Percentiles rank a stretch among this genome's conserved stretches.
Conservation (phyloP, 129 eudicot species). For the Lactuca sativa region DNA sequence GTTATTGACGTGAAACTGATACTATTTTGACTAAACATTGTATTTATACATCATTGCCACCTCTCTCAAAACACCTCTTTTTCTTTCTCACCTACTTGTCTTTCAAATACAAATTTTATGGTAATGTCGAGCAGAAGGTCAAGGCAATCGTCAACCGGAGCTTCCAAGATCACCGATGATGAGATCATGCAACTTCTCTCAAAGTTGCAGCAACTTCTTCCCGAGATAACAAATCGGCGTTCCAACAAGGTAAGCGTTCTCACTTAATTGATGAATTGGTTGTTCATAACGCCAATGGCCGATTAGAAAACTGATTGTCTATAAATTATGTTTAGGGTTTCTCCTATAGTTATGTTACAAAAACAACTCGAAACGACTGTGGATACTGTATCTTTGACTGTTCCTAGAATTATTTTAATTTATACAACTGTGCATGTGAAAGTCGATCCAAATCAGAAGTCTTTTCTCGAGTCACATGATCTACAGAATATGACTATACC, state of each 20-base stretch:
- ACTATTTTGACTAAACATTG: constrained; percentile 4
- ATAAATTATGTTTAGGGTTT: too few relatives aligned
- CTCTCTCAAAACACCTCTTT: constrained; percentile 12
- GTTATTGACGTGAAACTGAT: background rate
- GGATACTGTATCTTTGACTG: background rate
- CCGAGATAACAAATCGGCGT: constrained; percentile 75
- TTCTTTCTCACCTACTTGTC: background rate
- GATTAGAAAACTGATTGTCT: too few relatives aligned
- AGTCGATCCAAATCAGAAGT: constrained; percentile 8
- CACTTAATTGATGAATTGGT: too few relatives aligned
- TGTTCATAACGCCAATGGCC: too few relatives aligned
- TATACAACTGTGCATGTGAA: constrained; percentile 6
- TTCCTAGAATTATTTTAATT: background rate
- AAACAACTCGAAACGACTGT: background rate
- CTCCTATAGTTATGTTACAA: background rate
- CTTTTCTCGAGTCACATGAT: constrained; percentile 31
- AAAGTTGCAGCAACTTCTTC: constrained; percentile 75
- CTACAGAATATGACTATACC: constrained; percentile 12
- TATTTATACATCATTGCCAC: constrained; percentile 17
- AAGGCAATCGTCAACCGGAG: constrained; percentile 45
- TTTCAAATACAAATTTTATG: background rate
- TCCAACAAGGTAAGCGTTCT: constrained; percentile 59
- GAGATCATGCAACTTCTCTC: constrained; percentile 78
- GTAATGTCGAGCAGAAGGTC: constrained; percentile 76
- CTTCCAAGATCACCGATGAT: constrained; percentile 68